These are phyloP conservation scores for Yarrowia bubula DNA, from an alignment of 805 yeast genomes.

Conservation along the genomic window DNA sequence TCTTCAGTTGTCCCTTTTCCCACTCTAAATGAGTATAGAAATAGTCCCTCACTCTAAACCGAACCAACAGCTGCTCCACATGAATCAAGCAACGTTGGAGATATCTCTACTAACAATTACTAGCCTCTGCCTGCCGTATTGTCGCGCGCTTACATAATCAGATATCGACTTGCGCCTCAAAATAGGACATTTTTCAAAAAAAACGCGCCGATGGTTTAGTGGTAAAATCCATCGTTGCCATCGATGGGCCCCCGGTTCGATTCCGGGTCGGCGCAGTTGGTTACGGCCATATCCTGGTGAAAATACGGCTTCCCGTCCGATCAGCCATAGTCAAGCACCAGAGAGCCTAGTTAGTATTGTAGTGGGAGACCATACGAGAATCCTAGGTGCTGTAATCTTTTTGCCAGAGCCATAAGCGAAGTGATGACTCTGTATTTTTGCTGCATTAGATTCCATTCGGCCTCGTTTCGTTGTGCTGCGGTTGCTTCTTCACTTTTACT, in stretches of 20 bases:
- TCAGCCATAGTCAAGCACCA: conserved; percentile 25
- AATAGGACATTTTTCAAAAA: neutral
- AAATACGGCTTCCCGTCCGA: conserved; percentile 25
- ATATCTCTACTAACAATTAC: neutral
- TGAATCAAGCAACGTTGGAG: neutral
- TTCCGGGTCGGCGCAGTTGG: conserved; percentile 12
- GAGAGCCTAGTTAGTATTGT: conserved; percentile 24
- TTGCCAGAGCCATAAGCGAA: neutral
- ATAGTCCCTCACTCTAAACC: neutral
- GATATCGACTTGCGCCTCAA: neutral
- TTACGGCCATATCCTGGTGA: conserved; percentile 25
- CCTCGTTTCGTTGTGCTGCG: no score
- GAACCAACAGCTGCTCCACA: no score
- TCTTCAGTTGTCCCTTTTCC: no score
- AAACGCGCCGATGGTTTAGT: conserved; percentile 11
- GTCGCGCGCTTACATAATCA: neutral
- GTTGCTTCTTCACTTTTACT: no score
- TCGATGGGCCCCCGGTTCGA: conserved; percentile 24
- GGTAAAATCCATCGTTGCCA: conserved; percentile 21
- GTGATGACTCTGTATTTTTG: no score
- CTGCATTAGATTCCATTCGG: no score
- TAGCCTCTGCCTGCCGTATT: neutral
- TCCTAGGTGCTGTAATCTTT: conserved; percentile 21
- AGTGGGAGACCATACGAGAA: conserved; percentile 25
- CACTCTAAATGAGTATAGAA: neutral